These are phyloP conservation scores for Taphrina confusa DNA, from an alignment of 1,139 yeast species.

Conservation along the genomic window DNA sequence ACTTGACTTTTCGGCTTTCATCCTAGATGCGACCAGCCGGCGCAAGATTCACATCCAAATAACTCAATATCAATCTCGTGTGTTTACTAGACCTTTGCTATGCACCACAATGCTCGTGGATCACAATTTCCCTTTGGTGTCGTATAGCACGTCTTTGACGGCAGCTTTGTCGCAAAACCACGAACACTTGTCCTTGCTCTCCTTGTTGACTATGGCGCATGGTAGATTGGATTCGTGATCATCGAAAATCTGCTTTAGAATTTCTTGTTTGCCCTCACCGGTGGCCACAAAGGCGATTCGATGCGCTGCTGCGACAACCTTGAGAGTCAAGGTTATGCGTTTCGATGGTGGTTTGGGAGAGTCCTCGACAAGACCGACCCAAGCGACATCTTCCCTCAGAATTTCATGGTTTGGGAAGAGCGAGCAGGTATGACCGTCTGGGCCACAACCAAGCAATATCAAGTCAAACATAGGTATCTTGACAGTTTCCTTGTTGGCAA, in stretches of 20 bases:
- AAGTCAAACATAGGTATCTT: constrained; percentile 93
- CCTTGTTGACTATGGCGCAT: constrained; percentile 88
- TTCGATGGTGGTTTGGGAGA: constrained; percentile 89
- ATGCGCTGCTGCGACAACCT: constrained; percentile 89
- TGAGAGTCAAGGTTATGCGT: constrained; percentile 88
- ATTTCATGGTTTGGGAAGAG: constrained; percentile 90
- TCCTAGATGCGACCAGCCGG: too few relatives aligned
- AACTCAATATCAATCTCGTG: too few relatives aligned
- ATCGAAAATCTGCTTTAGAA: constrained; percentile 89
- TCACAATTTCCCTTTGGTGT: constrained; percentile 24
- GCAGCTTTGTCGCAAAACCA: constrained; percentile 99
- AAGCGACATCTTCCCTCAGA: constrained; percentile 84
- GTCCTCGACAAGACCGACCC: constrained; percentile 92
- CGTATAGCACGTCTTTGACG: constrained; percentile 44
- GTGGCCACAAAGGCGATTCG: constrained; percentile 42
- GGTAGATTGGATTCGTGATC: constrained; percentile 97
- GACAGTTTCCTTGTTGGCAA: constrained; percentile 84
- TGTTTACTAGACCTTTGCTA: too few relatives aligned
- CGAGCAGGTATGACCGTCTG: constrained; percentile 97
- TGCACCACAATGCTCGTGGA: not conserved
- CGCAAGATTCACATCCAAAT: too few relatives aligned
- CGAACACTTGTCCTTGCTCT: constrained; percentile 92
- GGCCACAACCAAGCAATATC: constrained; percentile 91
- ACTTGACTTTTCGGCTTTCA: too few relatives aligned
- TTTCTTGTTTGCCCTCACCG: constrained; percentile 85